Conservation (phyloP, 345 rosid species). For the Nephelium lappaceum region DNA sequence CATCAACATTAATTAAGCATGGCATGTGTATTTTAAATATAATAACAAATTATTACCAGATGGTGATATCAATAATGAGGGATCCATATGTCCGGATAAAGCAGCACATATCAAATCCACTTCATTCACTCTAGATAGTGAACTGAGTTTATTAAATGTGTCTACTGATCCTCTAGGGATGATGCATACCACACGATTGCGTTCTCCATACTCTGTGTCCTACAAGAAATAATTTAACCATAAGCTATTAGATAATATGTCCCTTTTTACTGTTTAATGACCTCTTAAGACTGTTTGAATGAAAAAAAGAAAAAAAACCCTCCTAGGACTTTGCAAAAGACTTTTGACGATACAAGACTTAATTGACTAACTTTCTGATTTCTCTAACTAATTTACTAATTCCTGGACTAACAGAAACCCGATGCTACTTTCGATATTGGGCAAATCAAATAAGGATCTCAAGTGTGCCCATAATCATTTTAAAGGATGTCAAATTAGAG, state of each 20-base stretch:
- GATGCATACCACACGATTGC: constrained; percentile 47
- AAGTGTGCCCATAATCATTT: background rate
- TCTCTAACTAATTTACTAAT: background rate
- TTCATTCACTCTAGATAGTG: constrained; percentile 65
- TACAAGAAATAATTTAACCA: constrained; percentile 26
- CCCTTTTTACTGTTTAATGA: background rate
- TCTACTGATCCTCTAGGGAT: constrained; percentile 55
- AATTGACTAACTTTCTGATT: background rate
- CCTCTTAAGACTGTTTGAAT: background rate
- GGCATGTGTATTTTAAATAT: constrained; percentile 1
- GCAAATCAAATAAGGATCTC: background rate
- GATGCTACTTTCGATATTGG: background rate
- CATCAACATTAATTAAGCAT: background rate
- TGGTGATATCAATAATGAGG: constrained; percentile 52
- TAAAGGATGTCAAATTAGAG: background rate
- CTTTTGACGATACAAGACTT: background rate
- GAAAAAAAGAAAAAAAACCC: background rate
- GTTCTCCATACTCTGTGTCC: constrained; percentile 55
- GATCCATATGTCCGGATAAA: constrained; percentile 69
- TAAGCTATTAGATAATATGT: background rate
- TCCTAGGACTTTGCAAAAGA: background rate
- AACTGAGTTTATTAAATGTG: constrained; percentile 55
- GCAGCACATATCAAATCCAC: constrained; percentile 65
- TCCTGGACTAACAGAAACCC: background rate
- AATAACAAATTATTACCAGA: constrained; percentile 47